Evolutionary conservation across 805 yeast genomes (phyloP).

Genomic region (Blastobotrys attinorum): DNA sequence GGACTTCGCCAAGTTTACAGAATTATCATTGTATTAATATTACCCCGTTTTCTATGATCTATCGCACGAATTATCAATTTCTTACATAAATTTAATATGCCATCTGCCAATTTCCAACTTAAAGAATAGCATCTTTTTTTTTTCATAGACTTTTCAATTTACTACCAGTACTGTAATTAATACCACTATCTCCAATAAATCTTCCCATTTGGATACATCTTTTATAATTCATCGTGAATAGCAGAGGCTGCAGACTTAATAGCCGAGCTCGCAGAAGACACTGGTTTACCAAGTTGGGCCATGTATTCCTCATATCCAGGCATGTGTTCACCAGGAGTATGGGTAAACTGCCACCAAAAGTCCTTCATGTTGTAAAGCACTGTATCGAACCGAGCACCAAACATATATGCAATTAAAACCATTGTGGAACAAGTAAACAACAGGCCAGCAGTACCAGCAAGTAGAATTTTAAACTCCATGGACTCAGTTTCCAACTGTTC

Average conservation of each 20-base stretch:
- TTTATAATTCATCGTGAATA: too few species aligned
- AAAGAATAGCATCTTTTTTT: too few species aligned
- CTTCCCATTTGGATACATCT: too few species aligned
- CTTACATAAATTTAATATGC: too few species aligned
- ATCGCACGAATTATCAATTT: too few species aligned
- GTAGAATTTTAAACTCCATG: constrained; percentile 14
- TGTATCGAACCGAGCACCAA: constrained; percentile 26
- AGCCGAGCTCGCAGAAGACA: background rate
- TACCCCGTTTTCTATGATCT: too few species aligned
- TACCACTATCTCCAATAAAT: too few species aligned
- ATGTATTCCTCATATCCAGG: background rate
- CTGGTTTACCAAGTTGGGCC: background rate
- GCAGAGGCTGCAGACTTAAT: background rate
- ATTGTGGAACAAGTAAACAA: constrained; percentile 18
- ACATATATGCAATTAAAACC: constrained; percentile 20
- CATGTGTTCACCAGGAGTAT: constrained; percentile 3
- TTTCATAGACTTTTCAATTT: too few species aligned
- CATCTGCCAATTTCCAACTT: too few species aligned
- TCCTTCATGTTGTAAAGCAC: constrained; percentile 7
- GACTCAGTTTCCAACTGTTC: constrained; percentile 11
- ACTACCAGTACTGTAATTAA: too few species aligned
- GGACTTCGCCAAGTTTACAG: too few species aligned
- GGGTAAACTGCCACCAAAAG: constrained; percentile 6
- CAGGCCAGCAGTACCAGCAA: constrained; percentile 15
- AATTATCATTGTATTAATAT: too few species aligned